Conservation (phyloP, 306 rosid genomes). For the Dryas alaskensis region DNA sequence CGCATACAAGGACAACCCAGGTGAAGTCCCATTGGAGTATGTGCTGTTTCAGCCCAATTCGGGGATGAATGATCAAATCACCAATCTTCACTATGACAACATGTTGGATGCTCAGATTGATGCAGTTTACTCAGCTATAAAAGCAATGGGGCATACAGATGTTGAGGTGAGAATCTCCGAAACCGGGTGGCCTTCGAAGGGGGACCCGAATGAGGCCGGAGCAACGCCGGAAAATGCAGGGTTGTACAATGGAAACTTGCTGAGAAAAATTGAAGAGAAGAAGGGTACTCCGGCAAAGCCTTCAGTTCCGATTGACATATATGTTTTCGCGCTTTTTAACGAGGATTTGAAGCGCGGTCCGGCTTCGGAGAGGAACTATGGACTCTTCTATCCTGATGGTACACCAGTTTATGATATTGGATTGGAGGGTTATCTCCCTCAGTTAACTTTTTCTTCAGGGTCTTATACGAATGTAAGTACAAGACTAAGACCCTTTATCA, state of each 20-base stretch:
- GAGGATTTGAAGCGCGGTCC: constrained; percentile 78
- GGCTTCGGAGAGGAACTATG: constrained; percentile 82
- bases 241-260: constrained; percentile 63
- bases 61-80: constrained; percentile 60
- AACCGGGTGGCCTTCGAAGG: constrained; percentile 93
- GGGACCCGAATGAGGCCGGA: constrained; percentile 66
- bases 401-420: constrained; percentile 70
- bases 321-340: constrained; percentile 80
- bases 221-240: constrained; percentile 70
- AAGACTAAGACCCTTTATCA: not conserved
- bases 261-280: constrained; percentile 46
- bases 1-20: constrained; percentile 70
- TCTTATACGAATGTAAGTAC: constrained; percentile 49
- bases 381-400: constrained; percentile 81
- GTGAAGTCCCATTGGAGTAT: constrained; percentile 46
- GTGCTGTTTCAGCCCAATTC: constrained; percentile 69
- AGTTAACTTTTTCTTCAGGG: constrained; percentile 34
- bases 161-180: constrained; percentile 73
- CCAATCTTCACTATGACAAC: constrained; percentile 74
- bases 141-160: constrained; percentile 56
- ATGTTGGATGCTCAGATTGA: constrained; percentile 90
- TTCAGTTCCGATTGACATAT: constrained; percentile 61
- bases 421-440: constrained; percentile 55
- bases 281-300: constrained; percentile 84
- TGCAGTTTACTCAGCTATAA: constrained; percentile 78